A percentile compares a stretch with the other conserved stretches of the same genome.
Evolutionary conservation across 2,329 filamentous ascomycete genomes (phyloP).

Genomic region (Fusarium sp.): DNA sequence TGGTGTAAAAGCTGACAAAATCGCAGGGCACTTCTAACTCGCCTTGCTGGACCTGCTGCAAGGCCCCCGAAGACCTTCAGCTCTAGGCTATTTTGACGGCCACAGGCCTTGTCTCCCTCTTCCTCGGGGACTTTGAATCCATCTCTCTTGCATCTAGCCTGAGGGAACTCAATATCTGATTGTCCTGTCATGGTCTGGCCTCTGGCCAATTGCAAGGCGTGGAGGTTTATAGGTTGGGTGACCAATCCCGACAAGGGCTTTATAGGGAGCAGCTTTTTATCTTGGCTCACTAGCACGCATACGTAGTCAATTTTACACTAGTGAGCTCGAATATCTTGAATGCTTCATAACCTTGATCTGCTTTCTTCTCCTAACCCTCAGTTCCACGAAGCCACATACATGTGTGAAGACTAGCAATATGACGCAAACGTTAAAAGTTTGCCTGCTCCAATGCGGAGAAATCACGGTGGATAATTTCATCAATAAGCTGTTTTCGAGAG

Average conservation of each 20-base stretch:
- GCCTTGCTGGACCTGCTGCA: conserved; percentile 31
- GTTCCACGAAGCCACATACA: not conserved
- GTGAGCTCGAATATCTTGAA: not conserved
- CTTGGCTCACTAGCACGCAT: not conserved
- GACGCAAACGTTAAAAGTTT: not conserved
- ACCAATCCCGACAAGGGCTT: not conserved
- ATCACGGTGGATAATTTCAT: too few species aligned
- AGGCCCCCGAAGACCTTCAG: not conserved
- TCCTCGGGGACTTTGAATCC: not conserved
- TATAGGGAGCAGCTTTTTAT: not conserved
- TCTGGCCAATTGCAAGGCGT: not conserved
- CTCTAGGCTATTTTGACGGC: not conserved
- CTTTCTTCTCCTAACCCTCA: not conserved
- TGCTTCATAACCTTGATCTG: not conserved
- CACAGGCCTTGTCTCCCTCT: not conserved
- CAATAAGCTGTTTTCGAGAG: too few species aligned
- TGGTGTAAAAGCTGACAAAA: not conserved
- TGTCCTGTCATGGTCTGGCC: not conserved
- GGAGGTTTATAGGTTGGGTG: not conserved
- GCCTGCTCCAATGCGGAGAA: too few species aligned
- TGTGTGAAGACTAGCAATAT: not conserved
- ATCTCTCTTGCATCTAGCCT: not conserved
- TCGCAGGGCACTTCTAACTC: not conserved
- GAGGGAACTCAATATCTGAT: not conserved
- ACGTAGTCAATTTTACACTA: not conserved